These are phyloP conservation scores for Tetrapisispora fleetii DNA, from an alignment of 805 yeast genomes.

Conservation along the genomic window DNA sequence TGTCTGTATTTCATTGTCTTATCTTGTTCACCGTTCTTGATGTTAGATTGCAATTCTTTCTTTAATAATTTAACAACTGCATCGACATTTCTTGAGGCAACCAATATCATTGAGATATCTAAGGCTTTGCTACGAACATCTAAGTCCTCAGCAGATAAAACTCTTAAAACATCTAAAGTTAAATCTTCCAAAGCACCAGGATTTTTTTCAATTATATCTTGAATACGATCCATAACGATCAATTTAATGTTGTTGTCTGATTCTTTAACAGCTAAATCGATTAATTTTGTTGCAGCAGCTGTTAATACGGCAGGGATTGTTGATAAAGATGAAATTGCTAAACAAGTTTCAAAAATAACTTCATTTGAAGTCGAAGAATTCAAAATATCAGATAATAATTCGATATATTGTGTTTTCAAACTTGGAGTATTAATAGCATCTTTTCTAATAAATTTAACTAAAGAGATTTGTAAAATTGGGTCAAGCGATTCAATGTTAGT, in stretches of 20 bases:
- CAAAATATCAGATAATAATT: slow-evolving; percentile 60
- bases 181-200: slow-evolving; percentile 81
- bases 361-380: slow-evolving; percentile 48
- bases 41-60: slow-evolving; percentile 75
- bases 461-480: slow-evolving; percentile 76
- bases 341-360: slow-evolving; percentile 87
- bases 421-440: slow-evolving; percentile 61
- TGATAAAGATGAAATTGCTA: slow-evolving; percentile 57
- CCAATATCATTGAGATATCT: slow-evolving; percentile 69
- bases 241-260: slow-evolving; percentile 93
- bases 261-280: slow-evolving; percentile 82
- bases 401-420: slow-evolving; percentile 61
- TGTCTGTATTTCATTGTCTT: slow-evolving; percentile 81
- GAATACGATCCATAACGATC: slow-evolving; percentile 79
- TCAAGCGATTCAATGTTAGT: slow-evolving; percentile 55
- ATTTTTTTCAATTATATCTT: slow-evolving; percentile 58
- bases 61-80: slow-evolving; percentile 86
- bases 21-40: slow-evolving; percentile 59
- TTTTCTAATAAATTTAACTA: slow-evolving; percentile 81
- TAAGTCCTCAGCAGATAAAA: slow-evolving; percentile 77
- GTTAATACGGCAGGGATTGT: slow-evolving; percentile 55
- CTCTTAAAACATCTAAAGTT: slow-evolving; percentile 76
- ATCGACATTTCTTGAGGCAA: slow-evolving; percentile 82
- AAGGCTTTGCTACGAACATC: slow-evolving; percentile 87
- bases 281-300: slow-evolving; percentile 75